phyloP scores from a whole-genome alignment of 306 rosid species.

The Medicago lupulina region DNA sequence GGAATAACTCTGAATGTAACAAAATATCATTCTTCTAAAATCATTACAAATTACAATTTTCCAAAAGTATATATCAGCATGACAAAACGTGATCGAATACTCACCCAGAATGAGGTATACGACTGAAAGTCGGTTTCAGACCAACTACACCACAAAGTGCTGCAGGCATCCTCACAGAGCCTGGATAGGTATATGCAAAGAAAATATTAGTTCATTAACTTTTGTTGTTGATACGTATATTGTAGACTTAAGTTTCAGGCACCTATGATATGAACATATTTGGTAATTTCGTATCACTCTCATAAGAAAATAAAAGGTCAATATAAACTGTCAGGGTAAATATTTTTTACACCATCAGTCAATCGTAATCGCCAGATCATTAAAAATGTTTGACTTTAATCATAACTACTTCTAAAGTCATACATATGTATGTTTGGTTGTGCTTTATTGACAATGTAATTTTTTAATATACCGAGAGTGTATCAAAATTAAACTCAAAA shows the following conservation, averaged over 20 bases:
- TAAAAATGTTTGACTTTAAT: too few relatives aligned
- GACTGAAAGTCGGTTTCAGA: conserved; percentile 82
- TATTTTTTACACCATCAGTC: too few relatives aligned
- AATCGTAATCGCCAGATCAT: too few relatives aligned
- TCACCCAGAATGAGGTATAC: conserved; percentile 85
- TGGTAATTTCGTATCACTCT: background rate
- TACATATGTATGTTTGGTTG: background rate
- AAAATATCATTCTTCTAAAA: conserved; percentile 24
- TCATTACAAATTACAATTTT: conserved; percentile 27
- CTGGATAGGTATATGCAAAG: conserved; percentile 46
- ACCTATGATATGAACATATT: background rate
- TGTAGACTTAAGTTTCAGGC: conserved; percentile 1
- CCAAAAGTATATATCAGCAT: conserved; percentile 21
- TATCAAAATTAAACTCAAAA: background rate
- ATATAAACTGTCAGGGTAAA: too few relatives aligned
- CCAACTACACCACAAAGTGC: conserved; percentile 93
- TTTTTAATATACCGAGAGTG: background rate
- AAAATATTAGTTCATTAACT: conserved; percentile 22
- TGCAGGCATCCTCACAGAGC: conserved; percentile 94
- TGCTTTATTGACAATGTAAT: background rate
- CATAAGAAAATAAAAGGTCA: background rate
- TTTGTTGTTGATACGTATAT: conserved; percentile 1
- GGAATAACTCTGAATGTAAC: conserved; percentile 77
- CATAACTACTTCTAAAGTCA: too few relatives aligned
- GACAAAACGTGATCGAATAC: conserved; percentile 29